phyloP scores from a whole-genome alignment of 371 early-diverging fungal genomes.

The Funneliformis caledonium region DNA sequence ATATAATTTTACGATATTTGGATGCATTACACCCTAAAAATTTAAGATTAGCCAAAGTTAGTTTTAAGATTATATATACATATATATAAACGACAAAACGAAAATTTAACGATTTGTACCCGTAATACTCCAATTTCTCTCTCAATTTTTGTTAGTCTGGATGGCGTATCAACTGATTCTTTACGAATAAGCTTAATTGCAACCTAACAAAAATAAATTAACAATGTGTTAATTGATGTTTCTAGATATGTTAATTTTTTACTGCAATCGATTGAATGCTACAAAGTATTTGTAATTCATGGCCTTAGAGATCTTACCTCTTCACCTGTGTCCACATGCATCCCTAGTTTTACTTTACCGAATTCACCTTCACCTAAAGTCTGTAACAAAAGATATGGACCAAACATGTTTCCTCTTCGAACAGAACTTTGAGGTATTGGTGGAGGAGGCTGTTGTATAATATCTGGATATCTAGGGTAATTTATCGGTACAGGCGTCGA shows the following conservation, averaged over 20 bases:
- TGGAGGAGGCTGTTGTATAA: conserved; percentile 28
- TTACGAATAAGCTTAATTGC: conserved; percentile 84
- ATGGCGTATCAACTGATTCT: conserved; percentile 78
- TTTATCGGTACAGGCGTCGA: conserved; percentile 38
- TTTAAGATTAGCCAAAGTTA: conserved; percentile 19
- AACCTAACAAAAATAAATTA: conserved; percentile 55
- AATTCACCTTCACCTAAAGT: conserved; percentile 98
- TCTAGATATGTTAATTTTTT: neutral
- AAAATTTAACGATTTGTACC: conserved; percentile 52
- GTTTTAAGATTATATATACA: neutral
- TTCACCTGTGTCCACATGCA: conserved; percentile 85
- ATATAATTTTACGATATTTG: conserved; percentile 90
- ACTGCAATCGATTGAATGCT: too few species aligned
- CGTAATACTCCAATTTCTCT: conserved; percentile 83
- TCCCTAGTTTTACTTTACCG: conserved; percentile 96
- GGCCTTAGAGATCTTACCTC: conserved; percentile 67
- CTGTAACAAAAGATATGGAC: conserved; percentile 93
- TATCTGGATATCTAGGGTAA: conserved; percentile 29
- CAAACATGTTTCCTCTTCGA: conserved; percentile 71
- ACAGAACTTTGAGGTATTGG: conserved; percentile 45
- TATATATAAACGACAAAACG: conserved; percentile 16
- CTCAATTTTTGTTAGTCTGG: conserved; percentile 79
- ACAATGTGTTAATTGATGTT: neutral
- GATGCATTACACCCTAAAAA: conserved; percentile 79
- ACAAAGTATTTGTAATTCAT: neutral